Base-by-base conservation (phyloP, 2,329 filamentous ascomycete genomes). In the Ceratocystis cubensis region DNA sequence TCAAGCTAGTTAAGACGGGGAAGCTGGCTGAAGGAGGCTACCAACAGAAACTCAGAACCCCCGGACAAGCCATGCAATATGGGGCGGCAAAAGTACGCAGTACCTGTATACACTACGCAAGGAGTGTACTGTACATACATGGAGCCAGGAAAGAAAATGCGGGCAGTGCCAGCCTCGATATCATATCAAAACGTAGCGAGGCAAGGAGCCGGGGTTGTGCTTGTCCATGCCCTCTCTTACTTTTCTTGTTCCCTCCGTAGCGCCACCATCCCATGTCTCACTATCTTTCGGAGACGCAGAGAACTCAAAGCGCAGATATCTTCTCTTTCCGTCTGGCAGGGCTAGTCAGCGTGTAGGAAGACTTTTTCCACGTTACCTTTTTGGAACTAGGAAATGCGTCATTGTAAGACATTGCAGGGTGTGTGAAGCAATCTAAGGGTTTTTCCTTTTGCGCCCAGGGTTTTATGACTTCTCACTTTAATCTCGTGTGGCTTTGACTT, bases 341-440 rank as follows among this genome's bases (percentile, higher is more conserved):
- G 13, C 22, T 53, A 25, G 48, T 25, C 22, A 56, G 50, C 10
- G 20, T 56, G 50, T 56, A 22, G 13, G 5, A 15, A 56, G n/a
- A 56, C 50, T 56, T 56, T 56, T 56, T 56, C 10, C 15, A 56
- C 22, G 50, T 56, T 56, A 17, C 50, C 28, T 30, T 56, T 15
- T 15, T 2, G 50, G n/a, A 28, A 15, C 20, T 15, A 5, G 50
- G 50, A 13, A 22, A 22, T 25, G 22, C 50, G 50, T 56, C 50
- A 56, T 56, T 56, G 50, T 56, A 56, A 56, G 50, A 56, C 50
- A 56, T 56, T 22, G 20, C 50, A 56, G 50, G 50, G 50, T 15
- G 22, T 28, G 3, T 56, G 50, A 56, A 25, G 50, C 50, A 28
- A 10, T 56, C 50, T 56, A 56, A 56, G 50, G 50, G 50, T 30